phyloP scores from a whole-genome alignment of 2,329 filamentous ascomycete genomes.

The Botrytis medusae region DNA sequence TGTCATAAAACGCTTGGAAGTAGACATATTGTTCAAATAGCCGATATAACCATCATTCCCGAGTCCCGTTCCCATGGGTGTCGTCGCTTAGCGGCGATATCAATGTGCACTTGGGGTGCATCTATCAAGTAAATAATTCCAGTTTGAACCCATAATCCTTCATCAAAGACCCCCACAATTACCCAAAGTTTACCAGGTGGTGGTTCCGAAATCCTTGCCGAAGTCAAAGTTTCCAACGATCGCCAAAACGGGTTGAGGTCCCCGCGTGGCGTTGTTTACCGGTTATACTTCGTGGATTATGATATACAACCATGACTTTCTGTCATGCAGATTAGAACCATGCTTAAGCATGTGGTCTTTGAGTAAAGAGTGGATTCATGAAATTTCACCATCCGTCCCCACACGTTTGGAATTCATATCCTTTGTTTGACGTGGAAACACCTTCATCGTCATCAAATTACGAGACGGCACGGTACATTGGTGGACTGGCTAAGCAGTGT shows the following conservation, averaged over 20 bases:
- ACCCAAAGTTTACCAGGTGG: neutral
- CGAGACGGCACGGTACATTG: neutral
- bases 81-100: neutral
- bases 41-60: neutral
- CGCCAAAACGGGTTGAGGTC: neutral
- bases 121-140: neutral
- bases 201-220: neutral
- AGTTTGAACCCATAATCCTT: neutral
- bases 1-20: neutral
- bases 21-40: neutral
- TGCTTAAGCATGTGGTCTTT: neutral
- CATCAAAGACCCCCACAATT: neutral
- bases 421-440: neutral
- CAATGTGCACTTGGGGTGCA: neutral
- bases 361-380: neutral
- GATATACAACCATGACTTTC: neutral
- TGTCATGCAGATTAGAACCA: neutral
- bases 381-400: neutral
- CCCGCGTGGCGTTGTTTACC: neutral
- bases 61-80: neutral
- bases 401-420: neutral
- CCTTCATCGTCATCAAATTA: neutral
- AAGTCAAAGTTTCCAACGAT: neutral
- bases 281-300: neutral
- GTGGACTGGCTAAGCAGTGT: neutral